Conservation (phyloP, 2,329 filamentous ascomycete species). For the Drechslerella dactyloides region DNA sequence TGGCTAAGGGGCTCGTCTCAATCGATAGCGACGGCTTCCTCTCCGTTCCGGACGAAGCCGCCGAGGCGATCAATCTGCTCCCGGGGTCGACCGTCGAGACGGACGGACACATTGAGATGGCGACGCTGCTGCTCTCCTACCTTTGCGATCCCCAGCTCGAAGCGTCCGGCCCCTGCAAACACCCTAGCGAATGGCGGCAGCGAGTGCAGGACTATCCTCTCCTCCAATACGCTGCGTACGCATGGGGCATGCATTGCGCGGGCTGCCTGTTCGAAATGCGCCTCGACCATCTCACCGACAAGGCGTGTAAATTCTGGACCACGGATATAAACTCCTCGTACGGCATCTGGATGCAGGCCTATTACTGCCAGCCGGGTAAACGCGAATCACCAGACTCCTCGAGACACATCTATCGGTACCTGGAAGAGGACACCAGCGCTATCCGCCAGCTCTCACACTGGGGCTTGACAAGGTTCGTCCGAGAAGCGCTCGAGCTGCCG, state of each 20-base stretch:
- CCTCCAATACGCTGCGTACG: constrained; percentile 21
- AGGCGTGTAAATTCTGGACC: constrained; percentile 31
- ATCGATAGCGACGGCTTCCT: background rate
- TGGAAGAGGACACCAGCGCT: constrained; percentile 8
- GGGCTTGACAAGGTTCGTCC: constrained; percentile 7
- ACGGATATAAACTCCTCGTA: constrained; percentile 18
- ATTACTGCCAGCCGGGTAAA: constrained; percentile 1
- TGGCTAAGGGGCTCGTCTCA: background rate
- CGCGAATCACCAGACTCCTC: background rate
- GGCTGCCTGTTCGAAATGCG: background rate
- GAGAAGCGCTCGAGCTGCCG: background rate
- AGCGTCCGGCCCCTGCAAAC: constrained; percentile 11
- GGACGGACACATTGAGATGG: background rate
- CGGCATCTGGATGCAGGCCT: constrained; percentile 30
- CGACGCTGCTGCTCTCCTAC: constrained; percentile 19
- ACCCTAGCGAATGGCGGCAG: constrained; percentile 2
- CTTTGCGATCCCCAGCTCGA: constrained; percentile 8
- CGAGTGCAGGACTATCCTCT: constrained; percentile 16
- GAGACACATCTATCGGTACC: constrained; percentile 1
- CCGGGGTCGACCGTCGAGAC: background rate
- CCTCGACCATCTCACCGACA: background rate
- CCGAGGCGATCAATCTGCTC: background rate
- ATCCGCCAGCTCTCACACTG: background rate
- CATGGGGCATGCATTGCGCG: constrained; percentile 19
- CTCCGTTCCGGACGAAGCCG: background rate